Evolutionary conservation across 2,329 filamentous ascomycete species (phyloP).

Genomic region (Nothophaeocryptopus gaeumannii): DNA sequence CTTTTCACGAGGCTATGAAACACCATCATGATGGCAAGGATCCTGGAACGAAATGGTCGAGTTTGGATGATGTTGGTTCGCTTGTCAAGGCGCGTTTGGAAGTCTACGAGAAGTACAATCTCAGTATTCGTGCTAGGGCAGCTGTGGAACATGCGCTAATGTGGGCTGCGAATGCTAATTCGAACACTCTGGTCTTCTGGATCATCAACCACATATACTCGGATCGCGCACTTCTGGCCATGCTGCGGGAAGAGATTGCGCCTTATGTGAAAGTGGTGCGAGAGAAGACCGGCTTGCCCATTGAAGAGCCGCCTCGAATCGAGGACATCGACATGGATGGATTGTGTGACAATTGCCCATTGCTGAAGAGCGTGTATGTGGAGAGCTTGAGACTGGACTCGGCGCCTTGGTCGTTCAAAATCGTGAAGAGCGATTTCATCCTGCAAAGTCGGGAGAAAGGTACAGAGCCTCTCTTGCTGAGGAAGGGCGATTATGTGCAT

Average conservation of each 20-base stretch:
- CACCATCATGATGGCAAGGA: constrained; percentile 30
- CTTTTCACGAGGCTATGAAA: constrained; percentile 35
- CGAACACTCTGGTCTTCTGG: constrained; percentile 47
- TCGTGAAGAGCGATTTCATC: constrained; percentile 36
- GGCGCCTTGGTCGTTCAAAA: constrained; percentile 36
- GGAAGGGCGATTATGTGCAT: constrained; percentile 38
- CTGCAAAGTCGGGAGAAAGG: constrained; percentile 38
- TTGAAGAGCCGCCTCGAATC: constrained; percentile 35
- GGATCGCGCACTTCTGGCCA: constrained; percentile 30
- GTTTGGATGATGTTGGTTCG: constrained; percentile 36
- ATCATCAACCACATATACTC: constrained; percentile 38
- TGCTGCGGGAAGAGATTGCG: constrained; percentile 36
- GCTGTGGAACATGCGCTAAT: constrained; percentile 48
- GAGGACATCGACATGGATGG: constrained; percentile 35
- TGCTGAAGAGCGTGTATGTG: constrained; percentile 40
- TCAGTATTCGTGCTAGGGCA: constrained; percentile 34
- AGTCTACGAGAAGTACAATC: constrained; percentile 32
- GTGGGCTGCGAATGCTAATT: constrained; percentile 56
- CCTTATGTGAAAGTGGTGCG: constrained; percentile 32
- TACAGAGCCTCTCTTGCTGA: constrained; percentile 30
- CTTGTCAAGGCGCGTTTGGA: constrained; percentile 33
- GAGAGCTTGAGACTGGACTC: constrained; percentile 38
- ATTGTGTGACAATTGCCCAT: constrained; percentile 33
- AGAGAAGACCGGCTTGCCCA: constrained; percentile 31
- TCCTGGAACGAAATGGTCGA: constrained; percentile 34